Conservation (phyloP, 306 rosid species). For the Arachis stenosperma region DNA sequence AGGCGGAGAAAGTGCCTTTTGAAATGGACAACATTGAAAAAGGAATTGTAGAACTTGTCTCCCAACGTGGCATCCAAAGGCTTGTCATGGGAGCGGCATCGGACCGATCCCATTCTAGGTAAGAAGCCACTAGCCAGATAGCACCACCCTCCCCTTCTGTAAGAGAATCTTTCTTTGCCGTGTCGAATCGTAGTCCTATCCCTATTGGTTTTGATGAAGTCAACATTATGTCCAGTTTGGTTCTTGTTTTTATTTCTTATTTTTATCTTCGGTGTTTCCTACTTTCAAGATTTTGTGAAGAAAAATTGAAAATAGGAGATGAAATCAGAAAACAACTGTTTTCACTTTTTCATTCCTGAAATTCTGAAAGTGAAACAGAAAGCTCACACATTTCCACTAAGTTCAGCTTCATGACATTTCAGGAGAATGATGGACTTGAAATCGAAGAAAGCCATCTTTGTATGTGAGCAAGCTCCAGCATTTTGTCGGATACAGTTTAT, state of each 20-base stretch:
- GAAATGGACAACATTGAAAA: constrained; percentile 74
- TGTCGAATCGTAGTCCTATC: background rate
- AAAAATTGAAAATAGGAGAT: no score
- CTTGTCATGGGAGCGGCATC: constrained; percentile 96
- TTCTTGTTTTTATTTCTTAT: no score
- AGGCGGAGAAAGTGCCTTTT: constrained; percentile 55
- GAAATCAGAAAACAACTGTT: no score
- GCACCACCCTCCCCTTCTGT: background rate
- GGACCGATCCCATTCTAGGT: constrained; percentile 71
- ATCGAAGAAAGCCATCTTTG: constrained; percentile 87
- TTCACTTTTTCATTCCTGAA: no score
- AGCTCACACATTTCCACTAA: background rate
- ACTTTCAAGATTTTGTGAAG: no score
- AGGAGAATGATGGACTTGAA: constrained; percentile 81
- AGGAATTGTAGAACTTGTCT: constrained; percentile 74
- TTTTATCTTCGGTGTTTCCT: no score
- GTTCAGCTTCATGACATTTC: constrained; percentile 44
- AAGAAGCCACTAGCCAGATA: constrained; percentile 41
- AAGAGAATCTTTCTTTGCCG: no score
- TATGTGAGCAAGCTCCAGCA: constrained; percentile 66
- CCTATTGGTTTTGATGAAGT: constrained; percentile 15
- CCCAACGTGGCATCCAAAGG: constrained; percentile 52
- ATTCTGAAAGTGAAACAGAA: no score
- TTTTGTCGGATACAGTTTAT: constrained; percentile 74
- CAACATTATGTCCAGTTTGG: constrained; percentile 3